Percentiles rank a stretch among this genome's conserved stretches.
These are phyloP conservation scores for Chaetomiaceae sp. DNA, from an alignment of 2,329 filamentous ascomycete species.

Conservation along the genomic window DNA sequence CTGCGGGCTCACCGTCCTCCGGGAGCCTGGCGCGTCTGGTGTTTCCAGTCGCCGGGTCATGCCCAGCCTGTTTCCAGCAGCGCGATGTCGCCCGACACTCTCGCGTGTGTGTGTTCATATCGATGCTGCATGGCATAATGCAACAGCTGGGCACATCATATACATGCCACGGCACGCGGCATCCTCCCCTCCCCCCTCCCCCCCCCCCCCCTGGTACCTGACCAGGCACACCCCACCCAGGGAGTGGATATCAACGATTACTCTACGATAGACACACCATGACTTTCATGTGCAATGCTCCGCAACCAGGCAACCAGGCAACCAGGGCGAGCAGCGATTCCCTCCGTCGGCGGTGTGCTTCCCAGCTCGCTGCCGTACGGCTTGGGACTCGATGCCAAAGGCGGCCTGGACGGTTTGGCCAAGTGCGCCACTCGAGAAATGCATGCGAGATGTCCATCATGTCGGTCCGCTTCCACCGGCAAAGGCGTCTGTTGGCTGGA, in stretches of 20 bases:
- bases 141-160: conserved; percentile 12
- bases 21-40: background rate
- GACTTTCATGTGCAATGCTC: conserved; percentile 2
- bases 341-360: background rate
- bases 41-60: conserved; percentile 16
- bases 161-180: conserved; percentile 14
- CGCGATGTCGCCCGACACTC: background rate
- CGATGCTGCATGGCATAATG: conserved; percentile 16
- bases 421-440: conserved; percentile 13
- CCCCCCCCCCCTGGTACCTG: conserved; percentile 5
- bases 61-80: conserved; percentile 4
- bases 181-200: conserved; percentile 7
- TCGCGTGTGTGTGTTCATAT: conserved; percentile 3
- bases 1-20: background rate
- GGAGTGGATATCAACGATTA: conserved; percentile 5
- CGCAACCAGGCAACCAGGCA: background rate
- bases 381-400: background rate
- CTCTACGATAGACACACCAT: conserved; percentile 3
- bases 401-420: background rate
- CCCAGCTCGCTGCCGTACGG: too few species aligned
- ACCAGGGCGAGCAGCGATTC: background rate
- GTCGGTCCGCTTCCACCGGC: conserved; percentile 25
- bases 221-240: background rate
- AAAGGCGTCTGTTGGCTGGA: conserved; percentile 8
- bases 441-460: conserved; percentile 15